phyloP scores from a whole-genome alignment of 257 asterid species.

The Nicotiana tomentosiformis region DNA sequence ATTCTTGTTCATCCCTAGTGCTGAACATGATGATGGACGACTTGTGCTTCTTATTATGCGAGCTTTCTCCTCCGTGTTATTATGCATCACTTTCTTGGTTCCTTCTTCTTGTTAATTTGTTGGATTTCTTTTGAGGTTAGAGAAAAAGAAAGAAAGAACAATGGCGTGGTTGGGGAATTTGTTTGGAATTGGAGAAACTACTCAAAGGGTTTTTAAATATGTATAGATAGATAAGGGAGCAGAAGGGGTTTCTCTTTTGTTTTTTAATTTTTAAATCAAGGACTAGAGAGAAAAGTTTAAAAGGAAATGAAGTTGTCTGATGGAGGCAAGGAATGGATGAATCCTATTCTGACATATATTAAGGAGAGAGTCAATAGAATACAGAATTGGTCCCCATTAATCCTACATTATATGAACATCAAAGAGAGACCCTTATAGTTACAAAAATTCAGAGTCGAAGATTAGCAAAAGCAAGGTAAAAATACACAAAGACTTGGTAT shows the following conservation, averaged over 20 bases:
- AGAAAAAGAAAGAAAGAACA: no score
- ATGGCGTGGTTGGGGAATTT: no score
- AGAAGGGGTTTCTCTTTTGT: background rate
- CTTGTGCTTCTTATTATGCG: no score
- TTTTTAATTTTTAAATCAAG: background rate
- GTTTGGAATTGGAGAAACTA: no score
- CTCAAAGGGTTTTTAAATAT: background rate
- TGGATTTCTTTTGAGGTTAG: no score
- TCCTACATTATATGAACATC: no score
- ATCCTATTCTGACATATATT: constrained; percentile 32
- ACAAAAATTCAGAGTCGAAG: no score
- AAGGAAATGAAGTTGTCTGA: constrained; percentile 17
- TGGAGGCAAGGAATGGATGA: constrained; percentile 54
- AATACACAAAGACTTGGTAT: no score
- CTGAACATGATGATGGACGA: constrained; percentile 18
- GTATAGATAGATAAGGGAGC: constrained; percentile 4
- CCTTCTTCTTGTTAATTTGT: no score
- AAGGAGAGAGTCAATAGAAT: constrained; percentile 30
- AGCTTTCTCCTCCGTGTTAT: constrained; percentile 32
- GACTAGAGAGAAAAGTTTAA: constrained; percentile 8
- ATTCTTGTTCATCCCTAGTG: constrained; percentile 55
- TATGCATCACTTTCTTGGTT: no score
- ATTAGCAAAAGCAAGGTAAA: no score
- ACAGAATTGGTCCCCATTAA: constrained; percentile 48
- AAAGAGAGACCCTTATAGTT: no score